These are phyloP conservation scores for Aureobasidium lini DNA, from an alignment of 2,329 filamentous ascomycete genomes.

Conservation along the genomic window DNA sequence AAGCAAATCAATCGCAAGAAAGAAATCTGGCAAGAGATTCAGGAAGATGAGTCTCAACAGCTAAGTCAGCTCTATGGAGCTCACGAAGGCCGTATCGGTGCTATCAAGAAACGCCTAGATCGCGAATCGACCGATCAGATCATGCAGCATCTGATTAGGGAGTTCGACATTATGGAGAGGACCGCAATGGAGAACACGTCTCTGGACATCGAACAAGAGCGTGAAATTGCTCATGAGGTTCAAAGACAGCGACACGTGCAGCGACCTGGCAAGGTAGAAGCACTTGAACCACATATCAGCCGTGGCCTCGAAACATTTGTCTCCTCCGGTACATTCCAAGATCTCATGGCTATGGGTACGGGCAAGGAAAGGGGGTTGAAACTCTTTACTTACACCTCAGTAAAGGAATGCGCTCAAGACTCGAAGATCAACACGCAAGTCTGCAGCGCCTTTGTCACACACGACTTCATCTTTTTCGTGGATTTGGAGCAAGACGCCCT, in stretches of 20 bases:
- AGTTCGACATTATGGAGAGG: constrained; percentile 23
- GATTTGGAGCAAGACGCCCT: constrained; percentile 2
- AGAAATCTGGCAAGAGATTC: constrained; percentile 25
- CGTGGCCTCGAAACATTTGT: too few species aligned
- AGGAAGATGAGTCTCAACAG: constrained; percentile 49
- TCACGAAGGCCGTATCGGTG: constrained; percentile 5
- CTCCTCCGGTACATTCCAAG: too few species aligned
- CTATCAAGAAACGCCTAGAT: background rate
- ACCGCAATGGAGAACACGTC: constrained; percentile 26
- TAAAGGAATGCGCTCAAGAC: too few species aligned
- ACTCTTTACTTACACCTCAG: too few species aligned
- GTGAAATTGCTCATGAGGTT: constrained; percentile 58
- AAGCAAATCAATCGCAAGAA: constrained; percentile 25
- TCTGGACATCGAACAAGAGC: constrained; percentile 60
- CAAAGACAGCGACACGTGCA: constrained; percentile 53
- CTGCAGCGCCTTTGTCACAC: constrained; percentile 39
- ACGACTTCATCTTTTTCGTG: constrained; percentile 46
- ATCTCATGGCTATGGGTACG: too few species aligned
- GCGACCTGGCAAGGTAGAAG: constrained; percentile 30
- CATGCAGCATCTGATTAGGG: background rate
- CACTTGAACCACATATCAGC: too few species aligned
- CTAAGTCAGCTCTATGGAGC: constrained; percentile 45
- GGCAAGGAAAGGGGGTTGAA: too few species aligned
- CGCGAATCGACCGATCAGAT: background rate
- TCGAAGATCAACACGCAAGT: too few species aligned